Base-by-base conservation (phyloP, 306 rosid genomes). In the Nissolia schottii region DNA sequence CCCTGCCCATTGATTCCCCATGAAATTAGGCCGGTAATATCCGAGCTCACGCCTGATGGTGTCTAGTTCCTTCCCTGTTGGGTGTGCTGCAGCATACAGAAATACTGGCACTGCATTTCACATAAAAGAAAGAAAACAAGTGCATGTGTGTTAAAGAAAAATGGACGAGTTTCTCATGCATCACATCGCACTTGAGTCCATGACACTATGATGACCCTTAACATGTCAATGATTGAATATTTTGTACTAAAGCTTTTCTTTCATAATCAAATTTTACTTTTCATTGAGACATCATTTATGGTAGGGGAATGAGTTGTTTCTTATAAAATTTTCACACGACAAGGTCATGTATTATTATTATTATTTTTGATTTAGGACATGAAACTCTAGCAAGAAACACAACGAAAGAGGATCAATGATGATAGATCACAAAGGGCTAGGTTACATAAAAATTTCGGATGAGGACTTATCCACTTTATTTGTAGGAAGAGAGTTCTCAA, bases 1-100 rank as follows among this genome's bases (percentile, higher is more conserved):
- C 12, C 97, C 97, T 13, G 86, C 97, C 97, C 97, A 93, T 75
- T 89, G 97, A 76, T 35, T 84, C 27, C 97, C 98, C 85, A 40
- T 67, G 66, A 22, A 79, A 58, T 89, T 93, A 4, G 98, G 91
- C 81, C 87, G 58, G 49, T 60, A 83, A 29, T 61, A 83, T 10
- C 91, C 96, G 0, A 91, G 90, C 73, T 93, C 96, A 9, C 98
- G 46, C 74, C 98, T 70, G 63, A 91, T 84, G 43, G 69, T 80
- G 45, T 89, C 98, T 0, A 81, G 76, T 18, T 93, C 88, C 82
- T 91, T 93, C 24, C 91, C 91, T 2, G 81, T 80, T 27, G 96
- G 94, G 67, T 93, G 98, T 64, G 97, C 97, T 15, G 98, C 98
- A 13, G 80, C 88, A 54, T 93, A 93, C 41, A 91, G 66, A 59